Evolutionary conservation across 768 basidiomycete species (phyloP).

Genomic region (Mycena kentingensis): DNA sequence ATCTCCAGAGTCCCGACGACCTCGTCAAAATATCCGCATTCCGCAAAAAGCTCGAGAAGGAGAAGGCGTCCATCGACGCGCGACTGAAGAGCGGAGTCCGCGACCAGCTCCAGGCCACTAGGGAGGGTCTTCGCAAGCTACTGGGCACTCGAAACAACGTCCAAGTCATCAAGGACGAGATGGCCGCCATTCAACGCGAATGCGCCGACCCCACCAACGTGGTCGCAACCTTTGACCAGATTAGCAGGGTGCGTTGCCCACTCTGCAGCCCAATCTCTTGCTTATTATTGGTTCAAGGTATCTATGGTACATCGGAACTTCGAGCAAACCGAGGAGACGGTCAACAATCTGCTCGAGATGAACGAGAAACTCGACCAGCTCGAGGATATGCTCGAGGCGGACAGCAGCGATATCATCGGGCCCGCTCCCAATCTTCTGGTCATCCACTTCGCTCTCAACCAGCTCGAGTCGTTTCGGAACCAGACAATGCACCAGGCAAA

Average conservation of each 20-base stretch:
- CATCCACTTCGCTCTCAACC: constrained; percentile 89
- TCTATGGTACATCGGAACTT: constrained; percentile 96
- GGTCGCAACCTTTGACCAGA: constrained; percentile 92
- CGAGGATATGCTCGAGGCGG: constrained; percentile 73
- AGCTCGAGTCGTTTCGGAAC: constrained; percentile 91
- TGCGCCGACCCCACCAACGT: constrained; percentile 74
- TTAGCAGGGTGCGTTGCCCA: constrained; percentile 72
- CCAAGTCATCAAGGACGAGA: constrained; percentile 82
- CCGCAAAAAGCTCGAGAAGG: constrained; percentile 93
- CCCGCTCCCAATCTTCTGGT: constrained; percentile 86
- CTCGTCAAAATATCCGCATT: constrained; percentile 85
- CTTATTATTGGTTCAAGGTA: constrained; percentile 54
- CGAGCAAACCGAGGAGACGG: constrained; percentile 93
- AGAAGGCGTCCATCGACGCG: constrained; percentile 91
- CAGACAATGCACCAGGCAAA: constrained; percentile 95
- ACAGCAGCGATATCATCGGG: constrained; percentile 77
- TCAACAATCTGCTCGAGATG: constrained; percentile 93
- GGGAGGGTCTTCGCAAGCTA: constrained; percentile 83
- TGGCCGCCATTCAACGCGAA: constrained; percentile 75
- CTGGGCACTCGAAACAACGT: constrained; percentile 76
- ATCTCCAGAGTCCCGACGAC: constrained; percentile 92
- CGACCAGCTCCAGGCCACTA: constrained; percentile 88
- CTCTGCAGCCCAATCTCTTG: not conserved
- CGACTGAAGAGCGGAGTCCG: constrained; percentile 89
- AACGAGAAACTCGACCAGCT: constrained; percentile 78